Conservation (phyloP, 1,284 basidiomycete genomes). For the Phlebopus sp. region DNA sequence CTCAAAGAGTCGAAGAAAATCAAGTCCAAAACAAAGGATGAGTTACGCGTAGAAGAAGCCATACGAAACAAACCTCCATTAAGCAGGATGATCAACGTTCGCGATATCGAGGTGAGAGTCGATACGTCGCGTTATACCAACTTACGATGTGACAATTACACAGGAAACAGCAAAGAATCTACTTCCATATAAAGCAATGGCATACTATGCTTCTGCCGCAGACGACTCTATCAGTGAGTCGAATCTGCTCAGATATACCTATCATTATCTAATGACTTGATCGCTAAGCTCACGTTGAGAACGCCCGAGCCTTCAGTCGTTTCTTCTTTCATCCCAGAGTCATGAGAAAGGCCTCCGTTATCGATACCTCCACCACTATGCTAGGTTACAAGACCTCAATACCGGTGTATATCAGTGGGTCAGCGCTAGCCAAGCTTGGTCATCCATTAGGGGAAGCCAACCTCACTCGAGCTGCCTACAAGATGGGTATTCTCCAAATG, state of each 20-base stretch:
- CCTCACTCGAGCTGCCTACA: constrained; percentile 74
- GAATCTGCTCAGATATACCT: constrained; percentile 1
- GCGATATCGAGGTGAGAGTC: constrained; percentile 69
- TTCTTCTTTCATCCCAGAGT: constrained; percentile 84
- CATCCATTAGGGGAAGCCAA: constrained; percentile 87
- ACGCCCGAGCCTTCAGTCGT: constrained; percentile 70
- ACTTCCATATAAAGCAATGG: constrained; percentile 68
- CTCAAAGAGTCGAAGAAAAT: constrained; percentile 41
- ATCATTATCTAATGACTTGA: constrained; percentile 3
- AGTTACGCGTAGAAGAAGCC: constrained; percentile 63
- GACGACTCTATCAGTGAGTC: constrained; percentile 79
- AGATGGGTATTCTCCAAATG: constrained; percentile 80
- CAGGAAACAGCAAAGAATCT: constrained; percentile 63
- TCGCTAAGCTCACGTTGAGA: constrained; percentile 56
- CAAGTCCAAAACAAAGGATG: constrained; percentile 63
- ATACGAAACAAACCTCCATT: constrained; percentile 62
- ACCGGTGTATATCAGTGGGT: constrained; percentile 83
- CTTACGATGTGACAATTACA: not conserved
- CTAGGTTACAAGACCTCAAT: constrained; percentile 73
- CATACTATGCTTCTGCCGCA: constrained; percentile 81
- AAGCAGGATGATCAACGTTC: constrained; percentile 64
- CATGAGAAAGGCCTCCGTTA: constrained; percentile 64
- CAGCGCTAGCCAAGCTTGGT: constrained; percentile 87
- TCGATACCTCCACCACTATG: constrained; percentile 75
- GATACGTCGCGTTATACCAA: not conserved